These are phyloP conservation scores for Stevia rebaudiana DNA, from an alignment of 140 eudicot species.

Conservation along the genomic window DNA sequence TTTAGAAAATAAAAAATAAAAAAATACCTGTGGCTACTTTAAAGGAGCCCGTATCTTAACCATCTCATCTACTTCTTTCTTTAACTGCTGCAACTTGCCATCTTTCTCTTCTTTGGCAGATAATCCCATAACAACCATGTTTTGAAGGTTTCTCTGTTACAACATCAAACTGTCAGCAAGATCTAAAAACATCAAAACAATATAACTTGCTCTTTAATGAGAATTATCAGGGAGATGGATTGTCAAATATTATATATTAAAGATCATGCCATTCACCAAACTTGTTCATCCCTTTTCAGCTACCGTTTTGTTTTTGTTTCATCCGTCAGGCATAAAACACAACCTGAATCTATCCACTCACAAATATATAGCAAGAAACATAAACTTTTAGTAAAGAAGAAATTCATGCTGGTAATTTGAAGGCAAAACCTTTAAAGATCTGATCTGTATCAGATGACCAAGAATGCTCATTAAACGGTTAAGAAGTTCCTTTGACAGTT, in stretches of 20 bases:
- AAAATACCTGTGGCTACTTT: slow-evolving; percentile 51
- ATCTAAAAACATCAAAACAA: not conserved
- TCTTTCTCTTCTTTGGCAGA: slow-evolving; percentile 85
- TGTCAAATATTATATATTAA: not conserved
- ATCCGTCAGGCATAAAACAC: not conserved
- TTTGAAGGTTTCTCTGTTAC: slow-evolving; percentile 73
- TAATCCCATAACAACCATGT: slow-evolving; percentile 59
- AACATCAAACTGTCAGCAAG: slow-evolving; percentile 1
- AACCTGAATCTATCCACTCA: not conserved
- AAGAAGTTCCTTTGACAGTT: slow-evolving; percentile 66
- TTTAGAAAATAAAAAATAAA: no score
- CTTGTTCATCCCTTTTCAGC: slow-evolving; percentile 1
- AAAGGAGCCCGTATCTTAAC: slow-evolving; percentile 49
- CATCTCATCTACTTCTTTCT: slow-evolving; percentile 86
- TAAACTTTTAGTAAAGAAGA: not conserved
- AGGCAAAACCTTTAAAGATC: slow-evolving; percentile 73
- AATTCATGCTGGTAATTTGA: not conserved
- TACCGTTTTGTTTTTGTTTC: not conserved
- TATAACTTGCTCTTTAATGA: not conserved
- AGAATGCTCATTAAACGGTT: slow-evolving; percentile 85
- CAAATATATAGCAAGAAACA: not conserved
- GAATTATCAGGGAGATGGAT: not conserved
- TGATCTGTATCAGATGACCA: slow-evolving; percentile 86
- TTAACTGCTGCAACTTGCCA: slow-evolving; percentile 59
- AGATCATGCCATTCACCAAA: not conserved